phyloP scores from a whole-genome alignment of 2,329 filamentous ascomycete genomes.

The Mollisia scopiformis region DNA sequence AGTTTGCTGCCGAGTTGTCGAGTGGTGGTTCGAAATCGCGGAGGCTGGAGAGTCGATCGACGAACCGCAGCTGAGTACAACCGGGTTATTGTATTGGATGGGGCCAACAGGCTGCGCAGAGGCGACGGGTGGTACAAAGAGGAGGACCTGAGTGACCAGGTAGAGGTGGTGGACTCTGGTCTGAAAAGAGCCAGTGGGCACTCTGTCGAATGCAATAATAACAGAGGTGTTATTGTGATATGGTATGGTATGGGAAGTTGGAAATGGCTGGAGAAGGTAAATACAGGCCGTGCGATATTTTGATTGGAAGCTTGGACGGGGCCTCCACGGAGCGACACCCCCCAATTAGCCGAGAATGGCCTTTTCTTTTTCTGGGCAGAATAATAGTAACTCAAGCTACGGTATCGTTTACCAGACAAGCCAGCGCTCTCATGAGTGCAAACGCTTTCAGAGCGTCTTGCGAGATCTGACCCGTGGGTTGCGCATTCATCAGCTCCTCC shows the following conservation, averaged over 20 bases:
- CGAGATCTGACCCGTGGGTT: neutral
- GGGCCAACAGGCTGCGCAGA: neutral
- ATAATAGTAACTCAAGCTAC: no score
- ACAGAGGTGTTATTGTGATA: neutral
- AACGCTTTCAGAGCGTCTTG: neutral
- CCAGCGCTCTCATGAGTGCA: neutral
- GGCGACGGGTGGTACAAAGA: neutral
- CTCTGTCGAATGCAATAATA: neutral
- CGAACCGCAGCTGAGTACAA: neutral
- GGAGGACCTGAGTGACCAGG: neutral
- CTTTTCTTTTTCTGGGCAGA: neutral
- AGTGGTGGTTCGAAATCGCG: conserved; percentile 7
- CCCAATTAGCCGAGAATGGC: neutral
- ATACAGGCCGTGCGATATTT: neutral
- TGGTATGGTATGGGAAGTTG: neutral
- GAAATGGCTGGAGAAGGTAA: neutral
- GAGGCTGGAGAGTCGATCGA: conserved; percentile 3
- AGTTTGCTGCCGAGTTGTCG: conserved; percentile 16
- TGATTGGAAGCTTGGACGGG: neutral
- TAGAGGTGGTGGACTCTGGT: no score
- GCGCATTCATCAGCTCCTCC: neutral
- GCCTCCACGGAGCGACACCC: neutral
- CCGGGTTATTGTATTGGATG: neutral
- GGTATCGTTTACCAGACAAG: neutral
- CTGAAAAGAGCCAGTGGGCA: neutral